Evolutionary conservation across 306 rosid species (phyloP).

Genomic region (Corylus americana): DNA sequence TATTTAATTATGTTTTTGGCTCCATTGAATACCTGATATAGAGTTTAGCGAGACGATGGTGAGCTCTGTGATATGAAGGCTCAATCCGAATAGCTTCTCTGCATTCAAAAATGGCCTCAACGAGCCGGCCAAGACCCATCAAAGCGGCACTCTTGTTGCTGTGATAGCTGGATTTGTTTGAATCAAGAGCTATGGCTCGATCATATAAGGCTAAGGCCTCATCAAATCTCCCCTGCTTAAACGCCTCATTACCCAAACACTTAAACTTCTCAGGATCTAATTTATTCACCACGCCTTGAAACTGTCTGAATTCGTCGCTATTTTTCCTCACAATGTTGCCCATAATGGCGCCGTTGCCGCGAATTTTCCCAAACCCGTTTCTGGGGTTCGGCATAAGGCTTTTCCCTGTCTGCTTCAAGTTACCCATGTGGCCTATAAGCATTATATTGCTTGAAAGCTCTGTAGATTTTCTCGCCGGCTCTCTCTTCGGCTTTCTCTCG

Average conservation of each 20-base stretch:
- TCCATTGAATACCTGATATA: constrained; percentile 64
- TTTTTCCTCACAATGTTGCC: constrained; percentile 81
- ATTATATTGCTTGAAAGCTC: constrained; percentile 27
- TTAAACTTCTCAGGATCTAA: constrained; percentile 77
- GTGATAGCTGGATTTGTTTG: constrained; percentile 66
- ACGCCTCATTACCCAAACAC: constrained; percentile 82
- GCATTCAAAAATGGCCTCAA: constrained; percentile 67
- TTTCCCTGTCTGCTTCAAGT: constrained; percentile 51
- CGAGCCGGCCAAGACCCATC: constrained; percentile 56
- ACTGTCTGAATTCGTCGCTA: constrained; percentile 40
- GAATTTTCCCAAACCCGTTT: constrained; percentile 24
- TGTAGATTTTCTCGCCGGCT: constrained; percentile 24
- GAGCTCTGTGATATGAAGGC: constrained; percentile 82
- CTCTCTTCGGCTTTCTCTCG: constrained; percentile 35
- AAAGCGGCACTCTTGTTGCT: constrained; percentile 91
- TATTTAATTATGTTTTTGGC: neutral
- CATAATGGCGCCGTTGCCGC: constrained; percentile 40
- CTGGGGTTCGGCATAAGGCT: constrained; percentile 21
- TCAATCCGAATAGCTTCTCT: constrained; percentile 72
- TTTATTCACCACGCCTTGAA: constrained; percentile 41
- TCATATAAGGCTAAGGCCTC: constrained; percentile 79
- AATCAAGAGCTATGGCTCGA: constrained; percentile 67
- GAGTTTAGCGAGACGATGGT: constrained; percentile 74
- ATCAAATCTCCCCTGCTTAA: constrained; percentile 59
- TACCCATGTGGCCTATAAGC: constrained; percentile 30